Base-by-base conservation (phyloP, 2,329 filamentous ascomycete species). In the Ceratocystis papillata region DNA sequence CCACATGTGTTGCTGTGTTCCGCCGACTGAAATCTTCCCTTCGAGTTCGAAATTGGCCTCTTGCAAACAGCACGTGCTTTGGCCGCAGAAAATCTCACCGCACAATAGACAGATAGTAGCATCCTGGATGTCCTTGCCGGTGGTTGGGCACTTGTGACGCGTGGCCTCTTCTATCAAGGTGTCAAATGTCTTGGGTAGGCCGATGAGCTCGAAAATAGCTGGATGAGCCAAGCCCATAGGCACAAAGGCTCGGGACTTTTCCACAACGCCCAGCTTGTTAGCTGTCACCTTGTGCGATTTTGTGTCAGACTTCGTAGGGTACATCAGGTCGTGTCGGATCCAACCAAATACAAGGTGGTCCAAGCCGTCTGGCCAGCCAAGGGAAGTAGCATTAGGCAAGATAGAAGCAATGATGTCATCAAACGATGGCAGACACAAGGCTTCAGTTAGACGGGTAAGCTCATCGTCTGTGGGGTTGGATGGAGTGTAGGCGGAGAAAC, bases 31-130 rank as follows among this genome's bases (percentile, higher is more conserved):
- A 64, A 74, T 78, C 64, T 74, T 72, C 64, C 77, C 78, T 57
- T 77, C 74, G 20, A 28, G n/a, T 66, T 74, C 72, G 17, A 78
- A 75, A 57, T 75, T 76, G 67, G 83, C 83, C 68, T 84, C 80
- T 71, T 85, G 86, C 72, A 89, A 84, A 74, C 94, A 99, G 77
- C 94, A 99, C 60, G 92, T 87, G 59, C 88, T 90, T 78, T 99
- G 94, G 8, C 88, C 90, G 76, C 94, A 99, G 76, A 96, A 93
- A 50, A 99, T 90, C n/a, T 92, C 91, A 44, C 94, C 93, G 73
- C 94, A 99, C 77, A 96, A 90, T 48, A 99, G 81, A 73, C 94
- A 99, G 46, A 99, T 84, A 69, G 88, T 89, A 0, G 94, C 91
- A 74, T 99, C 95, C 1, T 87, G 87, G 63, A 99, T 78, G 71